Evolutionary conservation across 306 rosid genomes (phyloP), one percentile per base, ranked within the genome.

Genomic region (Comarum palustre): DNA sequence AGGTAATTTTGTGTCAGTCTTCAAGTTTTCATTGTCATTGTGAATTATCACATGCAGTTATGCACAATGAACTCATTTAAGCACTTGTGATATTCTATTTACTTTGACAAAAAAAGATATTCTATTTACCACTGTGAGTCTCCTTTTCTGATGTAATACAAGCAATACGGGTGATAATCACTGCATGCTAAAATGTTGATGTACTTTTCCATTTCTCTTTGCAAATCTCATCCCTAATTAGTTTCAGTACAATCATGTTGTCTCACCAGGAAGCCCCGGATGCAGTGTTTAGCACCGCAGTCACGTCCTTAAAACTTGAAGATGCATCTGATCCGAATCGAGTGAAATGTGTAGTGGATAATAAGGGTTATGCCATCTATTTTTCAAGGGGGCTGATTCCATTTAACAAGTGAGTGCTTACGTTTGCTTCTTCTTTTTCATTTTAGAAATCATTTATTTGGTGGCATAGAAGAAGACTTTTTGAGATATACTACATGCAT

Each of bases 211-310:
- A 19, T 45, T 32, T 72, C 19, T 36, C 59, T 6, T 20, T 20
- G 10, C 19, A 5, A 34, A 5, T 65, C 20, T 47, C 36, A n/a
- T 48, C 50, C 52, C 32, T 32, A 27, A 38, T 65, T 68, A 66
- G 51, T 78, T 52, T 80, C 29, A 50, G 22, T 66, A 43, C 14
- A 47, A 48, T 83, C 62, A 69, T 79, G 45, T 68, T 62, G 8
- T 73, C 70, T 80, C 41, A 72, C 80, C 87, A 94, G 99, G 89
- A 88, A 69, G 77, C 97, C 69, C 99, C 99, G 32, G 97, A 94
- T 87, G 99, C 99, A 68, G 99, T 94, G 75, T 94, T 94, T 82
- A 91, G 99, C 84, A 94, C 99, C 42, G 97, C 99, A 17, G 97
- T 94, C 80, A 89, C 96, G 6, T 80, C 97, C 68, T 84, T 94